Evolutionary conservation across 768 basidiomycete genomes (phyloP), one percentile per base, ranked within the genome.

Genomic region (Psilocybe azurescens): DNA sequence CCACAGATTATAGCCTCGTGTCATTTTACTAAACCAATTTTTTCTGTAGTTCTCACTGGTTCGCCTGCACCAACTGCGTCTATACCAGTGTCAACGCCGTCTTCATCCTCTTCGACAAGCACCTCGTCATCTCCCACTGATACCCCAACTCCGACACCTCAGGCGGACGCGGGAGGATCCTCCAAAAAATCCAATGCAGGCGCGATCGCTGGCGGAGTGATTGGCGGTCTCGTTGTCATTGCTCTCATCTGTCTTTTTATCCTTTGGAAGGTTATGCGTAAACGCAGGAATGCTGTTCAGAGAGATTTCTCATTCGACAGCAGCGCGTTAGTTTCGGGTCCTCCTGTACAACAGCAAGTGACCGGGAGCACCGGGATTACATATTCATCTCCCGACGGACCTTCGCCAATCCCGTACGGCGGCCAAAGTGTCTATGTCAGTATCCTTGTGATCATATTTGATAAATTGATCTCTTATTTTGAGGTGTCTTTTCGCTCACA

Each of bases 151-250:
- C 54, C 67, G 8, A 54, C 32, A 33, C 47, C 46, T 24, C 14
- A 44, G n/a, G 41, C n/a, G 11, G 57, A 50, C 53, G 69, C 29
- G 33, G 10, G 10, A 30, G 50, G 50, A 28, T 51, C 68, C 24
- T 68, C 66, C 5, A 51, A 64, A 51, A 58, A 66, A 7, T 36
- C 69, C 18, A 52, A 84, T 65, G 79, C 83, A 2, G 87, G 87
- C 2, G 85, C 85, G 18, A 88, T 90, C 38, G 83, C 85, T 5
- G 89, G 88, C 20, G 87, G 88, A 18, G 82, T 83, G 7, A 77
- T 87, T 1, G 86, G 84, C 5, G 86, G 81, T 20, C 56, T 89
- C 3, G 78, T 83, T 11, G 75, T 73, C 28, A 53, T 84, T 16
- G 81, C 77, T 10, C 58, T 77, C 46, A 69, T 83, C 10, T 77